Base-by-base conservation (phyloP, 257 asterid genomes). In the Salvia miltiorrhiza region DNA sequence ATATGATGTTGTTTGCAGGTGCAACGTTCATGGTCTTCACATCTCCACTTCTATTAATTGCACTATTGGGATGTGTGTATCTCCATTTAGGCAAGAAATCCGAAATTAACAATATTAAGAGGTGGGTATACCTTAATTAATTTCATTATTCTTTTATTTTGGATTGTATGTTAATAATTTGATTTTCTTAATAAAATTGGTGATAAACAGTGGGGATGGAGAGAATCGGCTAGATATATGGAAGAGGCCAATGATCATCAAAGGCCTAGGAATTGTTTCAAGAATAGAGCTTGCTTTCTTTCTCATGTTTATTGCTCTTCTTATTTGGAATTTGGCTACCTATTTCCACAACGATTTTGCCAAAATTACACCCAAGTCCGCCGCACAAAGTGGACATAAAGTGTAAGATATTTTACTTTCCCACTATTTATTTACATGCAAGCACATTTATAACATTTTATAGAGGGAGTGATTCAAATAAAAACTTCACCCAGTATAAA, bases 191-290 rank as follows among this genome's bases (percentile, higher is more conserved):
- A n/a, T n/a, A n/a, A n/a, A n/a, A n/a, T n/a, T n/a, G n/a, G 43
- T 37, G 43, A 63, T 48, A 4, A 58, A 70, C 85, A 81, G 95
- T 40, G 55, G 23, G 21, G 66, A 57, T 4, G 77, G 47, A 16
- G 76, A 75, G 24, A 32, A 57, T 21, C 53, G 82, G n/a, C 28
- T 78, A 71, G 76, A 47, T 1, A 30, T 20, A 63, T 93, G 96
- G 98, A 85, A 71, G 70, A 84, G 95, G 82, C 92, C 97, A 7
- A 16, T 85, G 76, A 79, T 87, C 39, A 70, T 88, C 16, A 84
- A 79, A 78, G 96, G 97, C 35, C 82, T 90, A 0, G 97, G 98
- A 35, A 83, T 93, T 2, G 94, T 90, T 14, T 81, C 98, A 1
- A 70, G 85, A 32, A 88, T 88, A 2, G 97, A 90, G 75, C 79